Conservation (phyloP, 148 eudicot genomes). For the Amaranthus palmeri region DNA sequence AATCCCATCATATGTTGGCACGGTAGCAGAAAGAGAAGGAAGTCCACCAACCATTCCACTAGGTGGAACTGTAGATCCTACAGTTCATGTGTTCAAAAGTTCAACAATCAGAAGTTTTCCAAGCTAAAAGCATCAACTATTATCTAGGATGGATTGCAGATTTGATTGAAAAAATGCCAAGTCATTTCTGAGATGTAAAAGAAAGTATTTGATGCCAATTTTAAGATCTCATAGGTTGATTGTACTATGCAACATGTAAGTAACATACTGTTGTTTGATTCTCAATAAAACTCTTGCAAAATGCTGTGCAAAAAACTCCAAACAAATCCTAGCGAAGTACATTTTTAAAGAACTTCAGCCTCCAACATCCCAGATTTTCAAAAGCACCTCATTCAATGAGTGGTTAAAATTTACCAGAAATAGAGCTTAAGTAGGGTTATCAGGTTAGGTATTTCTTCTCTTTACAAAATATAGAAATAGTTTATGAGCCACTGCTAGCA, state of each 20-base stretch:
- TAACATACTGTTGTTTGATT: background rate
- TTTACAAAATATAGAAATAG: too few relatives aligned
- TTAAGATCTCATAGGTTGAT: background rate
- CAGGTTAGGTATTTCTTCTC: background rate
- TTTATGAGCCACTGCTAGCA: background rate
- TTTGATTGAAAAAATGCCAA: background rate
- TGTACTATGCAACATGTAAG: background rate
- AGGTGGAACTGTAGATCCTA: constrained; percentile 31
- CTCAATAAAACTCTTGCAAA: too few relatives aligned
- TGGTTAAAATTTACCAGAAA: background rate
- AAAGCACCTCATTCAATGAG: background rate
- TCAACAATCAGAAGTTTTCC: background rate
- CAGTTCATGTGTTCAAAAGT: constrained; percentile 7
- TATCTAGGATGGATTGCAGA: background rate
- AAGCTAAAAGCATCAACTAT: background rate
- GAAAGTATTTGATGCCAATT: background rate
- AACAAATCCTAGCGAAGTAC: background rate
- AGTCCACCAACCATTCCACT: constrained; percentile 42
- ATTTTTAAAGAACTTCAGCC: background rate
- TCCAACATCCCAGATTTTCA: background rate
- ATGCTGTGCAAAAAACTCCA: background rate
- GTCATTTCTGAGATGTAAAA: background rate
- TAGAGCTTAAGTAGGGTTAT: background rate
- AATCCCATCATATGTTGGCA: constrained; percentile 54
- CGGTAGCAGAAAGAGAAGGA: constrained; percentile 33